phyloP scores from a whole-genome alignment of 2,329 filamentous ascomycete genomes.

The Pestalotiopsis sp. region DNA sequence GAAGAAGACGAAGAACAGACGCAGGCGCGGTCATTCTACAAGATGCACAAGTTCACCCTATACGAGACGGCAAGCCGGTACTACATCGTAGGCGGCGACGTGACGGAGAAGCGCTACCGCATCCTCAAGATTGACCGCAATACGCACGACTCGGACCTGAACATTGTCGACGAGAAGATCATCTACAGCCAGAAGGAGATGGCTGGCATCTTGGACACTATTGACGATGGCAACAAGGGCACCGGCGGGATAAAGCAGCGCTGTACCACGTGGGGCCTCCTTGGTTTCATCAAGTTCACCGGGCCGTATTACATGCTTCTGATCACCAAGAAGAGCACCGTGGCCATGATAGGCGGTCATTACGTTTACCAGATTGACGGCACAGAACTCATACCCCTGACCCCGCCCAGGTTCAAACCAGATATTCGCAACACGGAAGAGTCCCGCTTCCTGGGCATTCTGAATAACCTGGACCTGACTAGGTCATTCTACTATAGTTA shows the following conservation, averaged over 20 bases:
- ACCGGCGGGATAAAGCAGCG: conserved; percentile 88
- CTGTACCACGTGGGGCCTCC: conserved; percentile 88
- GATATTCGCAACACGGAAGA: conserved; percentile 85
- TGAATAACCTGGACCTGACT: conserved; percentile 88
- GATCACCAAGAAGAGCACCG: conserved; percentile 93
- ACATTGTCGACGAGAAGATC: conserved; percentile 90
- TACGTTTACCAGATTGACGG: conserved; percentile 95
- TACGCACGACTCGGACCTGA: conserved; percentile 75
- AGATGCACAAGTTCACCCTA: conserved; percentile 96
- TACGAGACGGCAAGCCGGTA: conserved; percentile 94
- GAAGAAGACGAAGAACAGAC: conserved; percentile 28
- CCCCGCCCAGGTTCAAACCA: conserved; percentile 74
- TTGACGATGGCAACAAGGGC: conserved; percentile 91
- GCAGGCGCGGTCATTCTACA: conserved; percentile 47
- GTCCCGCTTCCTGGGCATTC: conserved; percentile 81
- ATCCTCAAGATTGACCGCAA: conserved; percentile 95
- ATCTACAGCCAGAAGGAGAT: conserved; percentile 92
- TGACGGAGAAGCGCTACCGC: conserved; percentile 84
- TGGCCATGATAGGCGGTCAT: conserved; percentile 94
- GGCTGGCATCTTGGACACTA: conserved; percentile 88
- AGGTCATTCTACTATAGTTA: conserved; percentile 98
- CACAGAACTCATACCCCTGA: conserved; percentile 88
- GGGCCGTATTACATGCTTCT: conserved; percentile 96
- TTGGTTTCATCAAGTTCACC: conserved; percentile 96
- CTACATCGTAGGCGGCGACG: conserved; percentile 91